These are phyloP conservation scores for Fomitopsis palustris DNA, from an alignment of 1,284 basidiomycete species.

Conservation along the genomic window DNA sequence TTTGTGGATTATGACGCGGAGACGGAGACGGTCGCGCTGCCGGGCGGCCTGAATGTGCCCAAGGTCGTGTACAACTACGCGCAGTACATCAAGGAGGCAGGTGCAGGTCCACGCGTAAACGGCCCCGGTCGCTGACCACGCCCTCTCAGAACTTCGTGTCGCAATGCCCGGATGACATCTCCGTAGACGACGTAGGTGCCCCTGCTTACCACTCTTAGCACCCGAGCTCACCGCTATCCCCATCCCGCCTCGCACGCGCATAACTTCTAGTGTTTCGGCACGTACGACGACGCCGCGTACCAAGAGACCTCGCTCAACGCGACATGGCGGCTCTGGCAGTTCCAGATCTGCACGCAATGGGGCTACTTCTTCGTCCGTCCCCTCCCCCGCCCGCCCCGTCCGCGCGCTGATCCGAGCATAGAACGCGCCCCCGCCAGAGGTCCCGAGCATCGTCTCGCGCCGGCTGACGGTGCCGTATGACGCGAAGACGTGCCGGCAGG, in stretches of 20 bases:
- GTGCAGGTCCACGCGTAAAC: background rate
- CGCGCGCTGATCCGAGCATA: conserved; percentile 27
- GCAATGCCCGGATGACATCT: conserved; percentile 47
- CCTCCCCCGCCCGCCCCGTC: conserved; percentile 4
- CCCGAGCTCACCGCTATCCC: too few relatives aligned
- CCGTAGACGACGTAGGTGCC: conserved; percentile 58
- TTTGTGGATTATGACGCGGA: conserved; percentile 16
- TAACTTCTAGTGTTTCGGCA: conserved; percentile 76
- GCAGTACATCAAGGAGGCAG: conserved; percentile 67
- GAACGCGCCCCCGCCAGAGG: conserved; percentile 65
- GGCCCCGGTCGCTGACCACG: background rate
- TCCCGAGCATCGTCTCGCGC: conserved; percentile 72
- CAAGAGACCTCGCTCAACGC: conserved; percentile 59
- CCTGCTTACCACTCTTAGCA: too few relatives aligned
- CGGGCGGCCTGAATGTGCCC: conserved; percentile 45
- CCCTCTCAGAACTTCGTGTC: conserved; percentile 55
- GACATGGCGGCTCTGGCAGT: conserved; percentile 85
- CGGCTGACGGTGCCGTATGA: conserved; percentile 75
- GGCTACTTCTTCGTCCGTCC: conserved; percentile 76
- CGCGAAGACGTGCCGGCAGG: conserved; percentile 78
- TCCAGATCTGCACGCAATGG: conserved; percentile 94
- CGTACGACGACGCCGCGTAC: conserved; percentile 68
- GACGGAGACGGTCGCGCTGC: conserved; percentile 33
- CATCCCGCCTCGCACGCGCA: too few relatives aligned
- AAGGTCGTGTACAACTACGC: conserved; percentile 74